Evolutionary conservation across 1,284 basidiomycete genomes (phyloP), one percentile per base, ranked within the genome.

Genomic region (Vanrija pseudolonga): DNA sequence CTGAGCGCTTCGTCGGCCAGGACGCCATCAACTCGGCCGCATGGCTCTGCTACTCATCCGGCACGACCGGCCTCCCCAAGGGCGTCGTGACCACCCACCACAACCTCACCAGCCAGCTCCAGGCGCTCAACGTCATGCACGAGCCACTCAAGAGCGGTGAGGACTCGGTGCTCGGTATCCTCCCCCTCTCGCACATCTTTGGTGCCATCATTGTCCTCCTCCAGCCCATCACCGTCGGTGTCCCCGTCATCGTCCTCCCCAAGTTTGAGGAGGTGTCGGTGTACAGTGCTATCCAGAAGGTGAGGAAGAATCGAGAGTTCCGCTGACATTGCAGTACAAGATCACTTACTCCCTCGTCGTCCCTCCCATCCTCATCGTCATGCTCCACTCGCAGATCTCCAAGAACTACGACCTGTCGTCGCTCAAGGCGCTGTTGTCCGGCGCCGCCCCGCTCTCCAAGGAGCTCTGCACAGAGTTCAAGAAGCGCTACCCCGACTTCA

Each of bases 401-500:
- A 80, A 83, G 45, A 81, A 87, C 69, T 87, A 87, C 71, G 80
- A 92, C 65, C 58, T 93, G 47, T 82, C 80, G 6, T 81, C 82
- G 2, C 68, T 95, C 9, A 74, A 78, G 19, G 72, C 81, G 6
- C 64, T 93, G 47, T 80, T 85, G 61, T 88, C 84, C 1, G 91
- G 89, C 6, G 93, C 91, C 0, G 92, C 93, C 2, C 90, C 91
- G 0, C 79, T 93, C 4, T 85, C 87, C 1, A 46, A 56, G 4
- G 66, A 71, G 22, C 59, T 74, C 22, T 64, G 62, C 26, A 18
- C 56, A 4, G 57, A 60, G 4, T 68, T 74, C 36, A 58, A 59
- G 36, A 51, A 51, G 20, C 44, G 43, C 9, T 62, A 57, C 22
- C 60, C 59, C 6, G 48, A 61, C 22, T 53, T 62, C 32, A 54